A percentile compares a stretch with the other conserved stretches of the same genome.
These are phyloP conservation scores for Cutaneotrichosporon cutaneum DNA, from an alignment of 1,284 basidiomycete genomes.

Conservation along the genomic window DNA sequence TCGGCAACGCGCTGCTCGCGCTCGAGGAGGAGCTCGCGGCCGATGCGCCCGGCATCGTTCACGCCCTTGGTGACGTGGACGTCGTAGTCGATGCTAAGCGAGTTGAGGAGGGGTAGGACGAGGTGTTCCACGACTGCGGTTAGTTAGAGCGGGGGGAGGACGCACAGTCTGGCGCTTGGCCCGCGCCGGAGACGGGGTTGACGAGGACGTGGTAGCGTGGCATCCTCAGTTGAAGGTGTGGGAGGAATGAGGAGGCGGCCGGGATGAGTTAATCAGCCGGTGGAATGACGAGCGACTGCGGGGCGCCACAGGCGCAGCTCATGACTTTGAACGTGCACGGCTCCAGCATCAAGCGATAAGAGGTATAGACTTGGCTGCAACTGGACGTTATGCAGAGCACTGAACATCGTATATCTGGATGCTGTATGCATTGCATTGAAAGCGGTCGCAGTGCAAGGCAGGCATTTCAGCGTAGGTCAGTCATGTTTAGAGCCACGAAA, in stretches of 20 bases:
- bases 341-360: no score
- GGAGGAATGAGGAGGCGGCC: background rate
- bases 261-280: background rate
- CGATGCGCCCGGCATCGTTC: slow-evolving; percentile 63
- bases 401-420: no score
- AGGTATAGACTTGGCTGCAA: no score
- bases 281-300: background rate
- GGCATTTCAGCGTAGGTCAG: no score
- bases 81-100: slow-evolving; percentile 43
- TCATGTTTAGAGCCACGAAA: background rate
- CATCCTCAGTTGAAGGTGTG: slow-evolving; percentile 1
- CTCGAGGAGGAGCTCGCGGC: slow-evolving; percentile 55
- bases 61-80: slow-evolving; percentile 59
- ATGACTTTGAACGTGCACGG: no score
- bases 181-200: slow-evolving; percentile 41
- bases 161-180: slow-evolving; percentile 34
- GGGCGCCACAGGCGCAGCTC: slow-evolving; percentile 2
- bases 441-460: no score
- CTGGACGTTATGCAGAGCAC: no score
- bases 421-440: background rate
- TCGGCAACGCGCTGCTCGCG: slow-evolving; percentile 2
- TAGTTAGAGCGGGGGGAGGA: slow-evolving; percentile 13
- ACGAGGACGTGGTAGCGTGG: slow-evolving; percentile 32
- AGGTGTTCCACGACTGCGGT: slow-evolving; percentile 58
- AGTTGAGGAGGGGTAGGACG: slow-evolving; percentile 65